Evolutionary conservation across 768 basidiomycete species (phyloP), one percentile per base, ranked within the genome.

Genomic region (Nevesoporus exiguus): DNA sequence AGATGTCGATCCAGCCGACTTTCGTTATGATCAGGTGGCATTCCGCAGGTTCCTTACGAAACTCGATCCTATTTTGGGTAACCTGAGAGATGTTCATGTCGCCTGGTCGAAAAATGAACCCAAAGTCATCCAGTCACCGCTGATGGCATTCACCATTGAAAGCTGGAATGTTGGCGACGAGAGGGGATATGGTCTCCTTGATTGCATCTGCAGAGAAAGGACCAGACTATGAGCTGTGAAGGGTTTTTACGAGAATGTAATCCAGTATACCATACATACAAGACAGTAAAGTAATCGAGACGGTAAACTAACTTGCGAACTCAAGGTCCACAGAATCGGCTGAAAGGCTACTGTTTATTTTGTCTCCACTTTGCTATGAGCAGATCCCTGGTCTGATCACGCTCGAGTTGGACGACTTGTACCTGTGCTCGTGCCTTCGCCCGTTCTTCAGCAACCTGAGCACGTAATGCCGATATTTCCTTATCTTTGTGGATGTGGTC

Each of bases 11-110:
- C 75, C 79, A 6, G 67, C 67, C 1, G 75, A 82, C 57, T 64
- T 84, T 17, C 65, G 56, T 22, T 69, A 73, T 33, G 74, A 86
- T 60, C 51, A 52, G 0, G 63, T 53, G 17, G 74, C 75, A 33
- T 71, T 75, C 27, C 50, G 56, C 8, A 65, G 56, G 33, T 76
- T 86, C 51, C 61, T 66, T 15, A 60, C 66, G 5, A 74, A 77
- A 42, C 62, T 87, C 13, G 59, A 67, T 25, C 76, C 75, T 3
- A 58, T 84, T 17, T 59, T 85, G 21, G 80, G 80, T 5, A 76
- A 80, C 47, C 67, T 85, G 14, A 56, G 69, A 10, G 67, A 75
- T 3, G 73, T 77, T 43, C 78, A 77, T 47, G 65, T 70, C 0
- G 56, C 60, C 43, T 69, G 65, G 63, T 57, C 61, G 8, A 54